These are phyloP conservation scores for Leucocoprinus gongylophorus DNA, from an alignment of 1,284 basidiomycete species.

Conservation along the genomic window DNA sequence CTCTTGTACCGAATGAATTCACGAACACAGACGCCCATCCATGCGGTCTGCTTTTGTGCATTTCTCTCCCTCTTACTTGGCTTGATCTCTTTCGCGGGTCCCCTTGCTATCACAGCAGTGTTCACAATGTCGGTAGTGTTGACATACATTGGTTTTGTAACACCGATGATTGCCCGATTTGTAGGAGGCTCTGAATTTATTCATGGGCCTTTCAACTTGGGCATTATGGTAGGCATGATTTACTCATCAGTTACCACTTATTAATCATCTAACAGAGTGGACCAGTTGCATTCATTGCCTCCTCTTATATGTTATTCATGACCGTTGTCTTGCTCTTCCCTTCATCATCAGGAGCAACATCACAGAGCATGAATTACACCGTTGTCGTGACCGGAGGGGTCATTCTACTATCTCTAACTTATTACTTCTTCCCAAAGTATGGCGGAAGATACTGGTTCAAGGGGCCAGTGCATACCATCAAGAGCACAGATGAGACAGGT, in stretches of 20 bases:
- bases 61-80: slow-evolving; percentile 44
- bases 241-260: neutral
- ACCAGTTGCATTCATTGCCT: neutral
- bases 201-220: slow-evolving; percentile 19
- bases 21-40: slow-evolving; percentile 58
- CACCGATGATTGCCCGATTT: slow-evolving; percentile 47
- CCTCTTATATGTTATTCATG: slow-evolving; percentile 21
- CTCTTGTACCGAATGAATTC: slow-evolving; percentile 63
- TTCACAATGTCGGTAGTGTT: slow-evolving; percentile 55
- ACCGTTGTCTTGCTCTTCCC: slow-evolving; percentile 22
- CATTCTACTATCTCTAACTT: slow-evolving; percentile 43
- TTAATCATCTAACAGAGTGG: neutral
- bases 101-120: slow-evolving; percentile 57
- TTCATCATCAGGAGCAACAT: slow-evolving; percentile 12
- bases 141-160: slow-evolving; percentile 55
- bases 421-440: slow-evolving; percentile 56
- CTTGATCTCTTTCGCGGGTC: slow-evolving; percentile 57
- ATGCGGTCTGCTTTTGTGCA: slow-evolving; percentile 58
- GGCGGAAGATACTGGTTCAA: slow-evolving; percentile 62
- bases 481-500: neutral
- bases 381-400: slow-evolving; percentile 29
- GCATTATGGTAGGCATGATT: slow-evolving; percentile 7
- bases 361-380: slow-evolving; percentile 12
- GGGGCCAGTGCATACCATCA: slow-evolving; percentile 39
- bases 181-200: slow-evolving; percentile 45